phyloP scores from a whole-genome alignment of 1,284 basidiomycete species.

The Kwoniella shivajii region DNA sequence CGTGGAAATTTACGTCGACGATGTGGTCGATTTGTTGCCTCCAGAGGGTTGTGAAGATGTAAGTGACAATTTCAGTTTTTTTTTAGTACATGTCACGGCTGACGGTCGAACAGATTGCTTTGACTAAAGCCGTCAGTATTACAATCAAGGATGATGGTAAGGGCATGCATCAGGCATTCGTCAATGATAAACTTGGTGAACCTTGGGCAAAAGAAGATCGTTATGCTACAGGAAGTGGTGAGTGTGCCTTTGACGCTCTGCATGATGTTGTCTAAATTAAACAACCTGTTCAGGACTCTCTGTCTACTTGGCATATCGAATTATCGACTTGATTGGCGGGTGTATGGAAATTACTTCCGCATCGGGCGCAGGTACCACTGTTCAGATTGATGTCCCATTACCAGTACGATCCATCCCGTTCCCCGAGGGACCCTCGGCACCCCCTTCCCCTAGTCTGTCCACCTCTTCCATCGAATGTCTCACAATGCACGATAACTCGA shows the following conservation, averaged over 20 bases:
- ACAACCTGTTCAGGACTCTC: conserved; percentile 29
- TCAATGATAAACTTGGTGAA: conserved; percentile 40
- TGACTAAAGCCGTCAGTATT: conserved; percentile 39
- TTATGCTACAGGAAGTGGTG: conserved; percentile 44
- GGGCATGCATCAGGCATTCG: conserved; percentile 46
- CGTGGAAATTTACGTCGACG: conserved; percentile 47
- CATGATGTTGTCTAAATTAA: too few relatives aligned
- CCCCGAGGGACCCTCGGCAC: conserved; percentile 8
- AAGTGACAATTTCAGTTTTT: conserved; percentile 5
- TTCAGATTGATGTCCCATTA: conserved; percentile 47
- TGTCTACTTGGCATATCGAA: conserved; percentile 48
- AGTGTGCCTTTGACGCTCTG: too few relatives aligned
- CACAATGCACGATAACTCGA: conserved; percentile 12
- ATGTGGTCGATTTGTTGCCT: conserved; percentile 36
- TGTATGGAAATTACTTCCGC: conserved; percentile 50
- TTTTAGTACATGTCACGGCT: neutral
- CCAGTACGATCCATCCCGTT: conserved; percentile 22
- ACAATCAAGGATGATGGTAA: conserved; percentile 42
- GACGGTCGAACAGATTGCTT: conserved; percentile 14
- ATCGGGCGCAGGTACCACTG: conserved; percentile 39
- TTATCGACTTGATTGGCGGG: conserved; percentile 50
- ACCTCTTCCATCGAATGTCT: conserved; percentile 9
- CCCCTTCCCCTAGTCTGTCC: neutral
- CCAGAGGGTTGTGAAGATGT: conserved; percentile 46
- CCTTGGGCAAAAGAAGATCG: conserved; percentile 49